Conservation (phyloP, 2,329 filamentous ascomycete species). For the Epicoccum sorghinum region DNA sequence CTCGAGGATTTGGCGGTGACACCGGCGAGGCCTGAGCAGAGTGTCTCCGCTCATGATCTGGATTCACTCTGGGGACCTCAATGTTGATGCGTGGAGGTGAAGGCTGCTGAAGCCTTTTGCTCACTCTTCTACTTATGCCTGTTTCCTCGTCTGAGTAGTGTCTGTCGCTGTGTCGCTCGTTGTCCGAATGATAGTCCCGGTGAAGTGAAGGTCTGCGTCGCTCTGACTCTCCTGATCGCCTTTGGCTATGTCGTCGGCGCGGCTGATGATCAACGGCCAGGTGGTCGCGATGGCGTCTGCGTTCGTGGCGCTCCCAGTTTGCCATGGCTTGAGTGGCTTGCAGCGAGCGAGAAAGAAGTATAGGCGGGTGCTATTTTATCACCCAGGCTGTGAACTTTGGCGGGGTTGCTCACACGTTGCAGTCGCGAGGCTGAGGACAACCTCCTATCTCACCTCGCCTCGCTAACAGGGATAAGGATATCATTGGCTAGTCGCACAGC, state of each 20-base stretch:
- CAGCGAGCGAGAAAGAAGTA: neutral
- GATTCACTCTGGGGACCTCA: neutral
- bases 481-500: neutral
- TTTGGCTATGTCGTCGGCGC: neutral
- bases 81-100: neutral
- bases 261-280: neutral
- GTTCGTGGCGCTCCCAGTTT: neutral
- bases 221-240: neutral
- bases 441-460: neutral
- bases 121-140: neutral
- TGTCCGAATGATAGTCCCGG: neutral
- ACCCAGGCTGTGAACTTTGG: neutral
- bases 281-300: neutral
- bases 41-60: neutral
- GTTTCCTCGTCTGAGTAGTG: neutral
- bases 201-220: neutral
- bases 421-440: neutral
- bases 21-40: neutral
- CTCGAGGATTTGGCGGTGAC: neutral
- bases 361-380: too few relatives aligned
- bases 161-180: neutral
- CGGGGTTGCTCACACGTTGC: neutral
- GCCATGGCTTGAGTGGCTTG: neutral
- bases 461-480: neutral
- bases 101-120: neutral